These are phyloP conservation scores for Ophiostoma novo-ulmi DNA, from an alignment of 2,329 filamentous ascomycete genomes.

Conservation along the genomic window DNA sequence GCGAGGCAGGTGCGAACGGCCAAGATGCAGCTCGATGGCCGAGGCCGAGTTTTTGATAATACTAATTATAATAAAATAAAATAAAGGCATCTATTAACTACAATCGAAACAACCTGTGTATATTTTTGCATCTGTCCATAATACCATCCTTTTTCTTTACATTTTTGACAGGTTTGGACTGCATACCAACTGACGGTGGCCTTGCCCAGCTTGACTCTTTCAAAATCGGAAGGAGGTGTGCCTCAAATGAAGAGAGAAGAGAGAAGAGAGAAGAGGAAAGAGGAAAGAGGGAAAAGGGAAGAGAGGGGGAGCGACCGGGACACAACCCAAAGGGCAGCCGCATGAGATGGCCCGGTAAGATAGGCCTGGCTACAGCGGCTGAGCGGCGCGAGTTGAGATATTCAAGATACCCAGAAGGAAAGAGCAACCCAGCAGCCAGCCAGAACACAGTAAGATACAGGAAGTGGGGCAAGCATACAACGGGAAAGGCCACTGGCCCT, in stretches of 20 bases:
- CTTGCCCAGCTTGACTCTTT: neutral
- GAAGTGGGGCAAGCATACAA: neutral
- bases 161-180: neutral
- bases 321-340: neutral
- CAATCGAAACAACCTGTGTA: neutral
- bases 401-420: neutral
- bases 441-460: neutral
- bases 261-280: neutral
- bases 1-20: slow-evolving; percentile 7
- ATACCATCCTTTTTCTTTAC: neutral
- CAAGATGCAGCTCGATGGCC: neutral
- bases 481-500: neutral
- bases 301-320: neutral
- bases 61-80: neutral
- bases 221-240: neutral
- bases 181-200: neutral
- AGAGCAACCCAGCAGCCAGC: slow-evolving; percentile 1
- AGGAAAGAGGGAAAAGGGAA: neutral
- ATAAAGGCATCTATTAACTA: neutral
- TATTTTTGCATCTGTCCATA: neutral
- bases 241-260: neutral
- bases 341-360: neutral
- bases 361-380: slow-evolving; percentile 4
- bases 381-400: neutral
- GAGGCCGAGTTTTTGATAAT: neutral